phyloP scores from a whole-genome alignment of 345 rosid genomes.

The Salix caprea region DNA sequence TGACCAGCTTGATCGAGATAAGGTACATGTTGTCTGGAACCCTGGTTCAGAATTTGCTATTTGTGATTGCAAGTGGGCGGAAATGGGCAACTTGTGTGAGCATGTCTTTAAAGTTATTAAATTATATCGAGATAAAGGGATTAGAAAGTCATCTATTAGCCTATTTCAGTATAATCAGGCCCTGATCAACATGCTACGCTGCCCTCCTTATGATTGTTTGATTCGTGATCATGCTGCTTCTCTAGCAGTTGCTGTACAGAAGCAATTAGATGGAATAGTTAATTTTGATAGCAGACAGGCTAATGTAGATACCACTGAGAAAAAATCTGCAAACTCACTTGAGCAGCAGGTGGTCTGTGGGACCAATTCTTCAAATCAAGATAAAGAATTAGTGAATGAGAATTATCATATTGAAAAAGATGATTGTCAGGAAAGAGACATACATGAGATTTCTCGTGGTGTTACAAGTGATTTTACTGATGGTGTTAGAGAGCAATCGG shows the following conservation, averaged over 20 bases:
- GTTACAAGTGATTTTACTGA: conserved; percentile 19
- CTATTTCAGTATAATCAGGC: conserved; percentile 57
- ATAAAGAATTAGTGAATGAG: conserved; percentile 14
- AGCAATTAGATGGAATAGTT: conserved; percentile 42
- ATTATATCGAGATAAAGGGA: conserved; percentile 35
- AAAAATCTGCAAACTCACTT: conserved; percentile 18
- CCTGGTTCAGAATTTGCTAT: conserved; percentile 74
- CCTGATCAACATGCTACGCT: conserved; percentile 52
- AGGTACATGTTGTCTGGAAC: conserved; percentile 60
- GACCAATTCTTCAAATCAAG: conserved; percentile 13
- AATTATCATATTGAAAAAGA: conserved; percentile 3
- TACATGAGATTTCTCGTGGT: conserved; percentile 8
- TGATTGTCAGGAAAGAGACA: background rate
- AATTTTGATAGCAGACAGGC: conserved; percentile 27
- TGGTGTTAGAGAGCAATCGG: conserved; percentile 15
- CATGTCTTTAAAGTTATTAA: conserved; percentile 65
- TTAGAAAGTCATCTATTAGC: conserved; percentile 45
- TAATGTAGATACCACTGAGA: conserved; percentile 14
- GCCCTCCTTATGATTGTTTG: conserved; percentile 65
- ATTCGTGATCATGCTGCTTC: conserved; percentile 79
- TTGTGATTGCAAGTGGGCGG: conserved; percentile 81
- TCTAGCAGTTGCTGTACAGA: conserved; percentile 52
- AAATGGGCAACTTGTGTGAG: conserved; percentile 76
- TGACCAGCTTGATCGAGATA: conserved; percentile 48
- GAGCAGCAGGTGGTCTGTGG: conserved; percentile 13